Conservation (phyloP, 768 basidiomycete genomes). For the Boletus eberwhitei region DNA sequence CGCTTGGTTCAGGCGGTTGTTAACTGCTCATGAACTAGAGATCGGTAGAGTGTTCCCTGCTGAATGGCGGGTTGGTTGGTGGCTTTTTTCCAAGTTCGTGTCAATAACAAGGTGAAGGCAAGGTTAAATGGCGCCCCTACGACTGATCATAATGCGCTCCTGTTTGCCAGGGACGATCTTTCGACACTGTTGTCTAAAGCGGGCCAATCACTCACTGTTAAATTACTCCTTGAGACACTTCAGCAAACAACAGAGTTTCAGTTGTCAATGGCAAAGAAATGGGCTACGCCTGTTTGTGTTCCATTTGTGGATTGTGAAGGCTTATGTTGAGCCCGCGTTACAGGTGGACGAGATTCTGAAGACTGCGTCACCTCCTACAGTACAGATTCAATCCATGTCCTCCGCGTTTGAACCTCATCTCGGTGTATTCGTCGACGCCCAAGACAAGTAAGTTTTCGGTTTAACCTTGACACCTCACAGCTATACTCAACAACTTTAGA, state of each 20-base stretch:
- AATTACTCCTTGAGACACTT: conserved; percentile 78
- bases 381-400: conserved; percentile 66
- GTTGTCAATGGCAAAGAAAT: conserved; percentile 73
- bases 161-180: conserved; percentile 69
- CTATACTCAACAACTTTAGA: conserved; percentile 37
- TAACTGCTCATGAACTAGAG: conserved; percentile 86
- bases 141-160: not conserved
- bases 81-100: conserved; percentile 79
- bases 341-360: conserved; percentile 68
- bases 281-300: conserved; percentile 63
- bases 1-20: conserved; percentile 88
- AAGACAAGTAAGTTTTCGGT: conserved; percentile 74
- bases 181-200: conserved; percentile 77
- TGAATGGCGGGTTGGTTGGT: conserved; percentile 83
- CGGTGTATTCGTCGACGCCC: conserved; percentile 91
- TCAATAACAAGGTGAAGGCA: conserved; percentile 75
- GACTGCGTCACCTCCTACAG: conserved; percentile 46
- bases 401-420: conserved; percentile 93
- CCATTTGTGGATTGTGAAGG: not conserved
- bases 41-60: conserved; percentile 79
- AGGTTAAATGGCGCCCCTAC: not conserved
- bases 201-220: conserved; percentile 68
- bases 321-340: not conserved
- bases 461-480: not conserved
- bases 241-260: conserved; percentile 91